phyloP scores from a whole-genome alignment of 495 filamentous ascomycete genomes.

The Penicillium coprophilum region DNA sequence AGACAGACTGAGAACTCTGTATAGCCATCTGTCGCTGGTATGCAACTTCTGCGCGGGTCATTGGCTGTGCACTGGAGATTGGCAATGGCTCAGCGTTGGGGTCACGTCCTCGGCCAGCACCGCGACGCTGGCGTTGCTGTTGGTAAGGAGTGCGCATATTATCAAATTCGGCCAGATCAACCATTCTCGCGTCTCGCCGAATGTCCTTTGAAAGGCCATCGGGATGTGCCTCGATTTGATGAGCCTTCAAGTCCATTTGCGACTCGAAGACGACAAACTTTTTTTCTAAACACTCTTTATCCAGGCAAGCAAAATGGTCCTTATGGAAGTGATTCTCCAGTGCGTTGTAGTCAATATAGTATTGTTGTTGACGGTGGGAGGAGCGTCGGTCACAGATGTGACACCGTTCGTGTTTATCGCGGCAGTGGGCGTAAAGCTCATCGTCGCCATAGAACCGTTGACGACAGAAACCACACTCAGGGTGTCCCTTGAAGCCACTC shows the following conservation, averaged over 20 bases:
- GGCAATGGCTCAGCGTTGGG: slow-evolving; percentile 79
- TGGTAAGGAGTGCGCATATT: slow-evolving; percentile 67
- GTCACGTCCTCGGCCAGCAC: slow-evolving; percentile 65
- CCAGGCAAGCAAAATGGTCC: slow-evolving; percentile 82
- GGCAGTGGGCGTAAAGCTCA: slow-evolving; percentile 89
- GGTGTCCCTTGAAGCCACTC: slow-evolving; percentile 94
- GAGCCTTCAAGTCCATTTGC: slow-evolving; percentile 88
- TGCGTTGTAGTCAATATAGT: slow-evolving; percentile 82
- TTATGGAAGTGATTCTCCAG: slow-evolving; percentile 82
- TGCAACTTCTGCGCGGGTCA: slow-evolving; percentile 84
- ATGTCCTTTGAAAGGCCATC: slow-evolving; percentile 79
- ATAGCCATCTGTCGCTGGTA: slow-evolving; percentile 93
- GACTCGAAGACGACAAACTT: slow-evolving; percentile 98
- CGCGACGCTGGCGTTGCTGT: slow-evolving; percentile 58
- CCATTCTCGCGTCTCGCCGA: slow-evolving; percentile 76
- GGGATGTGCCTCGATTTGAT: slow-evolving; percentile 75
- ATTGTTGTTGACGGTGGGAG: slow-evolving; percentile 71
- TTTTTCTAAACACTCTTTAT: slow-evolving; percentile 88
- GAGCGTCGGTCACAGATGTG: slow-evolving; percentile 85
- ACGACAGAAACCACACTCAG: slow-evolving; percentile 89
- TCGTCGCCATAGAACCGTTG: slow-evolving; percentile 93
- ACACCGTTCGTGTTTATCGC: slow-evolving; percentile 89
- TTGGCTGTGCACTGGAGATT: slow-evolving; percentile 73
- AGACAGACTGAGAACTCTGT: slow-evolving; percentile 76
- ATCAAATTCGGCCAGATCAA: slow-evolving; percentile 85